Evolutionary conservation across 345 rosid genomes (phyloP).

Genomic region (Lumnitzera littorea): DNA sequence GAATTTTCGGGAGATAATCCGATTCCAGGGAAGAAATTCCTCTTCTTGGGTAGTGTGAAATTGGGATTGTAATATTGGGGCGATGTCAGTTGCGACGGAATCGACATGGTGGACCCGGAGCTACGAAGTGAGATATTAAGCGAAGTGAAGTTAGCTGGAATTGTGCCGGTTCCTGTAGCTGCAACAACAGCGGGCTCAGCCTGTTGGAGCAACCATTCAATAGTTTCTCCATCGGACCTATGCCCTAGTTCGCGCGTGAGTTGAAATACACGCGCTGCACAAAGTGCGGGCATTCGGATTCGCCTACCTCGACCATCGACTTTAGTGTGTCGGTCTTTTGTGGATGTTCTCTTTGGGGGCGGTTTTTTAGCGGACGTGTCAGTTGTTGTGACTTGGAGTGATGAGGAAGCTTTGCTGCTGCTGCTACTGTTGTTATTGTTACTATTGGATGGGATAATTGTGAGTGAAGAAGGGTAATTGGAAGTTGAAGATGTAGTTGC

Average conservation of each 20-base stretch:
- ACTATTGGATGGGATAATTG: background rate
- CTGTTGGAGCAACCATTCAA: conserved; percentile 41
- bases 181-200: conserved; percentile 38
- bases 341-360: conserved; percentile 17
- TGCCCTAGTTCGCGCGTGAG: conserved; percentile 43
- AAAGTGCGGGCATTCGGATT: conserved; percentile 43
- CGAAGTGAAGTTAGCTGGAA: conserved; percentile 20
- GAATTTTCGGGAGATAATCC: background rate
- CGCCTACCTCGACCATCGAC: conserved; percentile 40
- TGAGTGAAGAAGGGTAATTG: no score
- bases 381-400: conserved; percentile 14
- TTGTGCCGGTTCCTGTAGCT: conserved; percentile 40
- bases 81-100: background rate
- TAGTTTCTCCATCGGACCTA: conserved; percentile 42
- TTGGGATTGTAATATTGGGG: background rate
- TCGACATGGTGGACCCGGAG: background rate
- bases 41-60: background rate
- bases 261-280: conserved; percentile 40
- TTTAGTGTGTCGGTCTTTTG: conserved; percentile 45
- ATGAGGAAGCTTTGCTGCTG: conserved; percentile 14
- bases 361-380: conserved; percentile 19
- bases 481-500: no score
- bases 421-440: conserved; percentile 9
- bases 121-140: background rate
- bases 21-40: background rate